Percentiles rank a stretch among this genome's conserved stretches.
Evolutionary conservation across 257 asterid genomes (phyloP).

Genomic region (Gynochthodes officinalis): DNA sequence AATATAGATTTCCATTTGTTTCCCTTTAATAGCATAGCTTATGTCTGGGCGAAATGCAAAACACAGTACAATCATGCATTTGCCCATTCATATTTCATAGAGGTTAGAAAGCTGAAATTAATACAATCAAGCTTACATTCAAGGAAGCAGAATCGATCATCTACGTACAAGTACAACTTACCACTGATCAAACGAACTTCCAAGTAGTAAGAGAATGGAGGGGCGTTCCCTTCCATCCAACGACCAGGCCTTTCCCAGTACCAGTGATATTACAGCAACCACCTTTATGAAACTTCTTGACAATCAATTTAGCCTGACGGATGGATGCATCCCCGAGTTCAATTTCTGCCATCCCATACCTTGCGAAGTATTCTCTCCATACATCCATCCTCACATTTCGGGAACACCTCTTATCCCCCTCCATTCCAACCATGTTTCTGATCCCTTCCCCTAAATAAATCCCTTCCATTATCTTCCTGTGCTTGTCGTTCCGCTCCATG

Average conservation of each 20-base stretch:
- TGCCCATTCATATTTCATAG: too few species aligned
- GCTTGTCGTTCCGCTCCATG: conserved; percentile 34
- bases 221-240: conserved; percentile 50
- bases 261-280: conserved; percentile 20
- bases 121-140: too few species aligned
- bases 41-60: too few species aligned
- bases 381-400: conserved; percentile 58
- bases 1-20: too few species aligned
- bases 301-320: conserved; percentile 38
- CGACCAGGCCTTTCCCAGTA: conserved; percentile 23
- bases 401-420: conserved; percentile 43
- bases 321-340: conserved; percentile 32
- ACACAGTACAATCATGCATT: too few species aligned
- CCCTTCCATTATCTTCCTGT: conserved; percentile 41
- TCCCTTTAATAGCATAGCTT: too few species aligned
- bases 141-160: too few species aligned
- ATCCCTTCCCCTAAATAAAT: conserved; percentile 52
- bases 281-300: conserved; percentile 26
- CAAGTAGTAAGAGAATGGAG: conserved; percentile 39
- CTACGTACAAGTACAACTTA: too few species aligned
- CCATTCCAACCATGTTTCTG: conserved; percentile 45
- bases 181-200: conserved; percentile 38
- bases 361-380: conserved; percentile 57
- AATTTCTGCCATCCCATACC: conserved; percentile 39
- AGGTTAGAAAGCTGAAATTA: too few species aligned